These are phyloP conservation scores for Escallonia rubra DNA, from an alignment of 129 eudicot species.

Conservation along the genomic window DNA sequence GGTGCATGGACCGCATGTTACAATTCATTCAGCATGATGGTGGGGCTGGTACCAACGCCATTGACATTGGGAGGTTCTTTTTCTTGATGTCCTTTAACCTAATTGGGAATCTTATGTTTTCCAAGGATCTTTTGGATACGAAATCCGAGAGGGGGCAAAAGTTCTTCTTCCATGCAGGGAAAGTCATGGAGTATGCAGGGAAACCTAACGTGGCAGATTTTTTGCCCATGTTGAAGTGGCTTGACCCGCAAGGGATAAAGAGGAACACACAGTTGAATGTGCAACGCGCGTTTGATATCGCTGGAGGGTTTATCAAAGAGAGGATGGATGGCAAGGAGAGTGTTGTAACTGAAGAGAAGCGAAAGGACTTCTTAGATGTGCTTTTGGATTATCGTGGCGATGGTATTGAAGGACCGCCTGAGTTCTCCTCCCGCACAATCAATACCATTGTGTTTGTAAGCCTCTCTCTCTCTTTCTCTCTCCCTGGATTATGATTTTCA, in stretches of 20 bases:
- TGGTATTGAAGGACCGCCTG: background rate
- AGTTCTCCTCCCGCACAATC: background rate
- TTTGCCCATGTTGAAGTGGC: constrained; percentile 19
- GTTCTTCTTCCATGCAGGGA: constrained; percentile 8
- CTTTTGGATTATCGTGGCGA: constrained; percentile 19
- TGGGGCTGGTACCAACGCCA: constrained; percentile 9
- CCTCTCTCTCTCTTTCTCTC: background rate
- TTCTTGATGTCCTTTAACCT: constrained; percentile 27
- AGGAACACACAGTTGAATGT: background rate
- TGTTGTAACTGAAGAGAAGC: background rate
- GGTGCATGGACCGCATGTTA: constrained; percentile 48
- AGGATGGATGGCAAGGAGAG: background rate
- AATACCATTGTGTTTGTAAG: constrained; percentile 4
- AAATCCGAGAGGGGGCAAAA: constrained; percentile 8
- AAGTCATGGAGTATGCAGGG: constrained; percentile 24
- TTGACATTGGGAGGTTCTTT: constrained; percentile 19
- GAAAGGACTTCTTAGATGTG: constrained; percentile 21
- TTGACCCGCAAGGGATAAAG: constrained; percentile 40
- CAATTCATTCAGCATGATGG: constrained; percentile 30
- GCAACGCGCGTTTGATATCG: background rate
- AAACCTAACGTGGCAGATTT: constrained; percentile 35
- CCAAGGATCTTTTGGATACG: constrained; percentile 16
- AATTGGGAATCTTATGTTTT: constrained; percentile 26
- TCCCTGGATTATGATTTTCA: background rate
- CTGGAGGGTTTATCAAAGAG: constrained; percentile 1